A percentile compares a stretch with the other conserved stretches of the same genome.
These are phyloP conservation scores for Aspergillus sp. DNA, from an alignment of 2,329 filamentous ascomycete species.

Conservation along the genomic window DNA sequence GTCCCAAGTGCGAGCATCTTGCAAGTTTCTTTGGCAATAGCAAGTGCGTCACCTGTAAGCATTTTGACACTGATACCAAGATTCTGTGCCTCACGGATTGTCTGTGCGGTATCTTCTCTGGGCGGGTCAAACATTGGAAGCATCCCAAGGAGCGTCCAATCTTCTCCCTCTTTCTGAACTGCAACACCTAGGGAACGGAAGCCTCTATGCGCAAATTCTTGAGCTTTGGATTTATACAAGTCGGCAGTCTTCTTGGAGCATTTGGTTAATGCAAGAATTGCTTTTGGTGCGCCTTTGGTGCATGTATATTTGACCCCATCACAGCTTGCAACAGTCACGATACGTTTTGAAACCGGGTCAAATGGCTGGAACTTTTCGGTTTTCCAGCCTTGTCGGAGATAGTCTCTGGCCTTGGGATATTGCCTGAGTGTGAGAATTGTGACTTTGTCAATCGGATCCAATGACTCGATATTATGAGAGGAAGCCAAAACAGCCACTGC, in stretches of 20 bases:
- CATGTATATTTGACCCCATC: conserved; percentile 67
- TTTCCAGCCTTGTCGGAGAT: conserved; percentile 67
- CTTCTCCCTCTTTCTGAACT: conserved; percentile 69
- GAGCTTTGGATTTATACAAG: conserved; percentile 66
- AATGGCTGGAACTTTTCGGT: conserved; percentile 68
- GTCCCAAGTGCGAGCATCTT: conserved; percentile 75
- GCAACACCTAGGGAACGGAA: conserved; percentile 76
- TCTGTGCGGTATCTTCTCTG: conserved; percentile 73
- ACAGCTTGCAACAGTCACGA: conserved; percentile 64
- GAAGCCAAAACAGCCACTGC: conserved; percentile 71
- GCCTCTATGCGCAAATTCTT: conserved; percentile 71
- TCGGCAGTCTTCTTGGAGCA: conserved; percentile 61
- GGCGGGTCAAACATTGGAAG: conserved; percentile 78
- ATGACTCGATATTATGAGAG: conserved; percentile 71
- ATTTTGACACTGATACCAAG: conserved; percentile 76
- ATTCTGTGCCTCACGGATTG: conserved; percentile 69
- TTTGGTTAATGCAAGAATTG: conserved; percentile 64
- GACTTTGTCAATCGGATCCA: conserved; percentile 76
- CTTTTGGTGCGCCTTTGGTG: conserved; percentile 73
- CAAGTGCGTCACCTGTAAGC: conserved; percentile 75
- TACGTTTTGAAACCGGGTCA: conserved; percentile 76
- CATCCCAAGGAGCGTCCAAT: conserved; percentile 70
- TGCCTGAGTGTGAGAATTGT: conserved; percentile 69
- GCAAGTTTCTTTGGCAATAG: conserved; percentile 77
- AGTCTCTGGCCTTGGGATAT: conserved; percentile 71